Percentiles rank a stretch among this genome's conserved stretches.
phyloP scores from a whole-genome alignment of 2,329 filamentous ascomycete species.

The Parastagonospora nodorum region DNA sequence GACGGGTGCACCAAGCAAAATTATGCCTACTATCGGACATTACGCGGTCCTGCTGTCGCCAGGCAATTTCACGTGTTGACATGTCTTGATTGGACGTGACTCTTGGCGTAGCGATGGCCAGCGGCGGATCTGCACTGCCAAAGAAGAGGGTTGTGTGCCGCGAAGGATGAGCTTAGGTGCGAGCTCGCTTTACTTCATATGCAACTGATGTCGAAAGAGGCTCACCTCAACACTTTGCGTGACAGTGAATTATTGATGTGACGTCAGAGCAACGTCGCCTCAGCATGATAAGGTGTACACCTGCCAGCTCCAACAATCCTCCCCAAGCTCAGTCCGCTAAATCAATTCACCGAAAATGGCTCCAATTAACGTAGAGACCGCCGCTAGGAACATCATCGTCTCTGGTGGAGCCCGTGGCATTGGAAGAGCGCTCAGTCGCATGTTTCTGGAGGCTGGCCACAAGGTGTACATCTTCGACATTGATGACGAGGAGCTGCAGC shows the following conservation, averaged over 20 bases:
- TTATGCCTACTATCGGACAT: no score
- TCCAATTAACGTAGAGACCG: constrained; percentile 8
- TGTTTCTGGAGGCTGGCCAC: constrained; percentile 52
- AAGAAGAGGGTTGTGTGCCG: no score
- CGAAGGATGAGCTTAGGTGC: no score
- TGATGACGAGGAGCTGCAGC: constrained; percentile 42
- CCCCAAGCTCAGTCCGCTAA: not conserved
- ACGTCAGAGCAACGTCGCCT: constrained; percentile 34
- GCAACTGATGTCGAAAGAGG: not conserved
- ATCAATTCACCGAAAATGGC: constrained; percentile 9
- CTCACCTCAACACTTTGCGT: not conserved
- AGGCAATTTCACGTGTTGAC: no score
- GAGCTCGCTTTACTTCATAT: not conserved
- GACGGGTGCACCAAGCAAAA: no score
- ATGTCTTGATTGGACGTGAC: no score
- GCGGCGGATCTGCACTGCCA: no score
- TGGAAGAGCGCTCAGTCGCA: constrained; percentile 53
- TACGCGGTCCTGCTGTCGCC: no score
- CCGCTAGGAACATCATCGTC: constrained; percentile 45
- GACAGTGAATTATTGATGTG: constrained; percentile 10
- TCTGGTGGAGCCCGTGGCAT: constrained; percentile 55
- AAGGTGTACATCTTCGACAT: constrained; percentile 55
- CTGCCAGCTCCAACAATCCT: not conserved
- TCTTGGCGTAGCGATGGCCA: no score
- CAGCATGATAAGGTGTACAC: constrained; percentile 3